phyloP scores from a whole-genome alignment of 805 yeast species.

The Starmerella cellae region DNA sequence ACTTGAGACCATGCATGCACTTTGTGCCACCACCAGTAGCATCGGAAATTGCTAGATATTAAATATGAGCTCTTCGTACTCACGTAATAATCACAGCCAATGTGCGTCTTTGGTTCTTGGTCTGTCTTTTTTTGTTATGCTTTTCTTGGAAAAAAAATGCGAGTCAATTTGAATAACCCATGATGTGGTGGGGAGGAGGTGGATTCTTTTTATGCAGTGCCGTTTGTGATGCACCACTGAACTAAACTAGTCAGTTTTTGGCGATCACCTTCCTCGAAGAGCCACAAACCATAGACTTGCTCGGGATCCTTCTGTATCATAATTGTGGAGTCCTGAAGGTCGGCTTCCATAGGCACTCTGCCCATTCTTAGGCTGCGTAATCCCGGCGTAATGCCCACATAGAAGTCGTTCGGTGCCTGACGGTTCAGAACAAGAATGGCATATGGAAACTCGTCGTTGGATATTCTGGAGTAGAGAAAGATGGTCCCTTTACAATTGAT shows the following conservation, averaged over 20 bases:
- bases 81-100: no score
- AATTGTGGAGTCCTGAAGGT: constrained; percentile 26
- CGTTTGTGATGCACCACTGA: constrained; percentile 25
- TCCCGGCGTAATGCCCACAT: constrained; percentile 27
- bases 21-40: no score
- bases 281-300: constrained; percentile 30
- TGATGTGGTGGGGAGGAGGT: no score
- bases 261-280: constrained; percentile 27
- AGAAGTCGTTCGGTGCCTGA: constrained; percentile 24
- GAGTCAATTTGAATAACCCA: no score
- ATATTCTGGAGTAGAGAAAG: constrained; percentile 29
- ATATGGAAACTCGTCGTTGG: constrained; percentile 25
- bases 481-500: constrained; percentile 29
- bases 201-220: constrained; percentile 12
- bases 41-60: no score
- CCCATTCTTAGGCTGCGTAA: constrained; percentile 16
- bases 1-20: no score
- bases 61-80: no score
- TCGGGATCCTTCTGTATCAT: constrained; percentile 27
- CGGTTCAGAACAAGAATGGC: constrained; percentile 30
- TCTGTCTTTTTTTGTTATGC: no score
- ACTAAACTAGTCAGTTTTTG: constrained; percentile 20
- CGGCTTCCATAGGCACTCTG: constrained; percentile 25
- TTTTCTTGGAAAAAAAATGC: no score
- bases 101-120: no score